Base-by-base conservation (phyloP, 768 basidiomycete species). In the Pisolithus orientalis region DNA sequence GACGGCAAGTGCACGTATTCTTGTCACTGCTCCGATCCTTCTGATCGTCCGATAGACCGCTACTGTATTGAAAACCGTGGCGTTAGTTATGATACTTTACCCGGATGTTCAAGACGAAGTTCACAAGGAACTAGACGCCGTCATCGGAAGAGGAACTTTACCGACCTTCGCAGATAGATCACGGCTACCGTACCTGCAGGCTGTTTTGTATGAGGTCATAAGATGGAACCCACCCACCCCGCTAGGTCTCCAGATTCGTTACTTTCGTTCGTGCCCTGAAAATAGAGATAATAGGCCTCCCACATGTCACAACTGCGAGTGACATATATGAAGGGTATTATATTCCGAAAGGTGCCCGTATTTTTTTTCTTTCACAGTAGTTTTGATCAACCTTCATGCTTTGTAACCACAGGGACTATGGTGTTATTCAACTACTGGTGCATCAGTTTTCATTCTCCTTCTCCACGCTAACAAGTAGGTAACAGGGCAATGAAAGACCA, bases 51-150 rank as follows among this genome's bases (percentile, higher is more conserved):
- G 29, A 16, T 45, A 66, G 64, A 56, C 56, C 10, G 45, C 52
- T 11, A 29, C 60, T 5, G 14, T 46, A 4, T 39, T 62, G 29
- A 16, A 51, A n/a, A 53, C 52, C 5, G 58, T 70, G 7, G 37
- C 67, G 25, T 52, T 70, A 11, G 56, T 62, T 1, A 64, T 70
- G 53, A 27, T 59, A 1, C 54, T 62, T n/a, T 39, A 62, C 44
- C 67, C 67, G 7, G 60, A 66, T 2, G 59, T 60, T 10, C 62
- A 64, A 45, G 50, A 37, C n/a, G 52, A 58, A 24, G 64, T 64
- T 4, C 65, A 63, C 29, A 53, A 50, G 3, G 64, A 70, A 28
- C 55, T 70, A 2, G 67, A 67, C 39, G 11, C 34, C 3, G 59
- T 66, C 6, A 42, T 64, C 2, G 60, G 58, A 10, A 49, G 44